Base-by-base conservation (phyloP, 169 alveolate species). In the Fabrea salina region DNA sequence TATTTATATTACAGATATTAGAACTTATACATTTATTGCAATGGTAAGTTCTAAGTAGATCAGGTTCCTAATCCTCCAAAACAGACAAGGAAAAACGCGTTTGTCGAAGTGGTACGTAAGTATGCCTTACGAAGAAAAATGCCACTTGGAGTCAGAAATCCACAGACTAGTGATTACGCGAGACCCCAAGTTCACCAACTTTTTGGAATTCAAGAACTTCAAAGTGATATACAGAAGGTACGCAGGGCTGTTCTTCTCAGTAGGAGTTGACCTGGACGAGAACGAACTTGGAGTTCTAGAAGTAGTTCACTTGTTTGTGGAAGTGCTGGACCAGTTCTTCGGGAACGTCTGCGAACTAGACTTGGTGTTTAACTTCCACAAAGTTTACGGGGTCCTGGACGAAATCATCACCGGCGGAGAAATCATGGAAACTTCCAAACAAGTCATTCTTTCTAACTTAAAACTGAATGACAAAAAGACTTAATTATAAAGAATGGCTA, bases 301-400 rank as follows among this genome's bases (percentile, higher is more conserved):
- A 89, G 78, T 91, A 39, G 94, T 95, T 49, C 98, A 95, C 68
- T 91, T 92, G 40, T 95, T 93, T 85, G 92, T 86, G 41, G 96
- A 93, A 76, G 91, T 90, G 1, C 86, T 92, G 57, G 98, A 95
- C 82, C 80, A 89, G 49, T 95, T 92, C 77, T 95, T 95, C 75
- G 96, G 97, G 19, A 89, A 88, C 39, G 98, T 95, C 25, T 93
- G 98, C 77, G 98, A 95, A 80, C 92, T 93, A 33, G 98, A 95
- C 75, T 68, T 95, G 30, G 94, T 95, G 37, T 95, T 93, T 86
- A 94, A 95, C 84, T 93, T 92, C 80, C 95, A 92, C 88, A 92
- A 92, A 87, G 97, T 89, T 82, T 86, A 88, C 77, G 84, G 83
- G 39, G 86, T 91, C 32, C 85, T 88, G 56, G 98, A 95, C 82